Evolutionary conservation across 2,329 filamentous ascomycete species (phyloP).

Genomic region (Myriosclerotinia curreyana): DNA sequence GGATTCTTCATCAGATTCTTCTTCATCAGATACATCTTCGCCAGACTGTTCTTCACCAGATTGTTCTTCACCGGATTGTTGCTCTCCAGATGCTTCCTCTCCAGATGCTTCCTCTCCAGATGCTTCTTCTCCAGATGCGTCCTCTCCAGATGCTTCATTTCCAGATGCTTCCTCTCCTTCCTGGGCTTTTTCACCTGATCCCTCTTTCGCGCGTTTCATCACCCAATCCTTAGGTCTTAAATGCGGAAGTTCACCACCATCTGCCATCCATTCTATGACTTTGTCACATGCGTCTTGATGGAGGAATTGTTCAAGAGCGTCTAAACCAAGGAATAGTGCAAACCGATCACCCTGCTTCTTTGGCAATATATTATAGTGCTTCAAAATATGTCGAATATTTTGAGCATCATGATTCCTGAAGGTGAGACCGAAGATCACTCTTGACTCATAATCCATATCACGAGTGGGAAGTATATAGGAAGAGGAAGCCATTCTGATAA

Average conservation of each 20-base stretch:
- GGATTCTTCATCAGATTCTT: no score
- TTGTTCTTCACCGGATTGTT: no score
- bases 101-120: no score
- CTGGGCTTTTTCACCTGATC: neutral
- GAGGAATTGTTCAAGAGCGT: constrained; percentile 25
- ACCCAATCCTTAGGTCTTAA: no score
- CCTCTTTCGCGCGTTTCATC: neutral
- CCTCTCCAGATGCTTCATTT: no score
- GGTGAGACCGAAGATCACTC: constrained; percentile 29
- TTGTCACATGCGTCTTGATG: constrained; percentile 20
- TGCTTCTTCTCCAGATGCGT: no score
- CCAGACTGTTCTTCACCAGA: no score
- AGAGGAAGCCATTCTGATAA: neutral
- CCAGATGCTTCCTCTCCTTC: neutral
- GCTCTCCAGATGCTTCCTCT: no score
- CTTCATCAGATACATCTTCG: no score
- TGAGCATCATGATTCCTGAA: constrained; percentile 30
- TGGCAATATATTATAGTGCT: constrained; percentile 25
- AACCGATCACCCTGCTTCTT: constrained; percentile 19
- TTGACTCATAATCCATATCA: constrained; percentile 4
- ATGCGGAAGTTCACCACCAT: constrained; percentile 23
- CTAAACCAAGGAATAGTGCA: constrained; percentile 24
- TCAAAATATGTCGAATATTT: constrained; percentile 31
- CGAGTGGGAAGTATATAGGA: no score
- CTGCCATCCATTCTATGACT: constrained; percentile 28